A percentile compares a stretch with the other conserved stretches of the same genome.
Evolutionary conservation across 225 moss, liverwort and hornwort genomes (phyloP).

Genomic region (Physcomitrellopsis africana): DNA sequence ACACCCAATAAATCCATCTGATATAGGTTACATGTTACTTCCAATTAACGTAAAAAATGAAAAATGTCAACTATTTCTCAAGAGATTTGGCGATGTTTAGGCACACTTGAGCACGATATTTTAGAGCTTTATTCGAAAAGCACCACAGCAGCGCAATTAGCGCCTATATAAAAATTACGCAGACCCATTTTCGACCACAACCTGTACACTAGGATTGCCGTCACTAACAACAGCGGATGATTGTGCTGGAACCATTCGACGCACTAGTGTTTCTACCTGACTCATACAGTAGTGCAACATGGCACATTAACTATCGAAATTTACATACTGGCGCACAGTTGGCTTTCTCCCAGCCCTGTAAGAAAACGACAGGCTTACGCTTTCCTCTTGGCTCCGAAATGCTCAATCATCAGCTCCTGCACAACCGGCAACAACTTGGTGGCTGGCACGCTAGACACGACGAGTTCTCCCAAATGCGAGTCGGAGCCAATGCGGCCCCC

Average conservation of each 20-base stretch:
- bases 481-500: constrained; percentile 83
- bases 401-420: constrained; percentile 77
- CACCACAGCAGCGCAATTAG: no score
- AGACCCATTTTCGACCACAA: constrained; percentile 3
- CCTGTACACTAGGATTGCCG: constrained; percentile 22
- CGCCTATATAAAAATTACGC: not conserved
- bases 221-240: not conserved
- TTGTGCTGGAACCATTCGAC: not conserved
- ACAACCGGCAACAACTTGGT: constrained; percentile 73
- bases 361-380: constrained; percentile 13
- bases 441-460: constrained; percentile 59
- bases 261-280: not conserved
- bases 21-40: no score
- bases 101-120: not conserved
- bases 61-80: no score
- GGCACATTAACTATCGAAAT: not conserved
- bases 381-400: constrained; percentile 80
- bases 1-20: no score
- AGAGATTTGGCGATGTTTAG: not conserved
- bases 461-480: constrained; percentile 77
- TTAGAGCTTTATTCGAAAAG: not conserved
- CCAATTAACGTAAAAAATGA: no score
- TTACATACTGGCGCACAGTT: constrained; percentile 12
- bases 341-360: no score
- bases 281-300: not conserved